These are phyloP conservation scores for Helenozyma rhizophorensis DNA, from an alignment of 805 yeast genomes.

Conservation along the genomic window DNA sequence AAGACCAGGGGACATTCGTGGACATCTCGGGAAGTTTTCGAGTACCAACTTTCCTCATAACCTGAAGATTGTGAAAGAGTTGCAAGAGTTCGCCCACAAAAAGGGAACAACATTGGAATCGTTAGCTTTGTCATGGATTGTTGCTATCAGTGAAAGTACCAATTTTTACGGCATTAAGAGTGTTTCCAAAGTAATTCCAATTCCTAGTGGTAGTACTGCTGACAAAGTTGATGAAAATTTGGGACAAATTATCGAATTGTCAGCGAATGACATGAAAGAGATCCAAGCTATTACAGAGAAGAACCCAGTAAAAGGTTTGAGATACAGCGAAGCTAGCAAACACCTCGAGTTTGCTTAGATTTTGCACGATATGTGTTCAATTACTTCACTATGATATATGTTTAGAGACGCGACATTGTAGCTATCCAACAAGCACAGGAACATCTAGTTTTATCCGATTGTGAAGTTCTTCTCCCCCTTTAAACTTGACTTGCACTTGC, in stretches of 20 bases:
- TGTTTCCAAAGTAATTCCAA: conserved; percentile 62
- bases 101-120: conserved; percentile 56
- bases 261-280: conserved; percentile 54
- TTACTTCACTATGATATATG: too few species aligned
- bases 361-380: too few species aligned
- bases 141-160: conserved; percentile 65
- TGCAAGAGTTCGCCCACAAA: conserved; percentile 48
- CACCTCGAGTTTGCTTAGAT: conserved; percentile 12
- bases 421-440: conserved; percentile 15
- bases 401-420: too few species aligned
- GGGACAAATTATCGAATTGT: conserved; percentile 37
- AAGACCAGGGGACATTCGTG: conserved; percentile 56
- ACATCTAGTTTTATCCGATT: conserved; percentile 12
- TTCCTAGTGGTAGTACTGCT: conserved; percentile 70
- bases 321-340: conserved; percentile 39
- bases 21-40: conserved; percentile 50
- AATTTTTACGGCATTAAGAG: conserved; percentile 38
- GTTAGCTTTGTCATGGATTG: conserved; percentile 36
- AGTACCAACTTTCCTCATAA: conserved; percentile 57
- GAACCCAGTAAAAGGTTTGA: conserved; percentile 50
- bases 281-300: conserved; percentile 43
- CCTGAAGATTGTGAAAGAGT: conserved; percentile 40
- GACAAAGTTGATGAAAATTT: conserved; percentile 61
- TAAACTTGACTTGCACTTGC: conserved; percentile 43
- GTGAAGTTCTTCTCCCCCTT: conserved; percentile 27